phyloP scores from a whole-genome alignment of 1,284 basidiomycete genomes.

The Ganoderma lingzhi region DNA sequence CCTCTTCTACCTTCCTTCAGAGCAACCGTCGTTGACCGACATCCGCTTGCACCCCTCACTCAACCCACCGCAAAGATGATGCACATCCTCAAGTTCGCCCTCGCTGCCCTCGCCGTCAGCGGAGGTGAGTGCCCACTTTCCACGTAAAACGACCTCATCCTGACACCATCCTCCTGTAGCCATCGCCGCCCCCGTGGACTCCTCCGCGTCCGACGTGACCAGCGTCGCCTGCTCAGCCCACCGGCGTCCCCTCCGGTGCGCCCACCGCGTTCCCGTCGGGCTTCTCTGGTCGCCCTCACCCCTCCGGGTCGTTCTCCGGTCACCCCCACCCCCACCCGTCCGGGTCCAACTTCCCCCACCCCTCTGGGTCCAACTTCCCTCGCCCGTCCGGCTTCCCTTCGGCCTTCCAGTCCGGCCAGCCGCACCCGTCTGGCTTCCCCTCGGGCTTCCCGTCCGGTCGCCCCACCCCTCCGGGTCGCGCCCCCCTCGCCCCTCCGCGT shows the following conservation, averaged over 20 bases:
- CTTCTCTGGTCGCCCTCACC: background rate
- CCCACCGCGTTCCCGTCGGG: background rate
- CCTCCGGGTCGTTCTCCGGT: background rate
- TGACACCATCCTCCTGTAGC: background rate
- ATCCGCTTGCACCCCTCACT: background rate
- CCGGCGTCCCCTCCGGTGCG: background rate
- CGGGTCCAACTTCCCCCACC: background rate
- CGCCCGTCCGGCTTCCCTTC: no score
- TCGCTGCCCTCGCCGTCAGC: conserved; percentile 3
- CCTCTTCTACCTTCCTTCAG: background rate
- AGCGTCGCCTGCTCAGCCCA: background rate
- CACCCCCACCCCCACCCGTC: background rate
- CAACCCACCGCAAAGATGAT: background rate
- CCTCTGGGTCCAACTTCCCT: background rate
- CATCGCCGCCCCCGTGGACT: background rate
- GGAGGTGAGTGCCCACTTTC: background rate
- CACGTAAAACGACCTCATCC: no score
- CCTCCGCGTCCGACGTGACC: background rate
- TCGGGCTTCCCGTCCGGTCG: no score
- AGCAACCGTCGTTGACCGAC: background rate
- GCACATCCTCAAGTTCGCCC: background rate
- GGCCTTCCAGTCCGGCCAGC: no score
- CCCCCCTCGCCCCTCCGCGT: no score
- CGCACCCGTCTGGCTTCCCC: no score
- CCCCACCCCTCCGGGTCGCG: no score